phyloP scores from a whole-genome alignment of 1,284 basidiomycete species.

The Spongispora temasekensis region DNA sequence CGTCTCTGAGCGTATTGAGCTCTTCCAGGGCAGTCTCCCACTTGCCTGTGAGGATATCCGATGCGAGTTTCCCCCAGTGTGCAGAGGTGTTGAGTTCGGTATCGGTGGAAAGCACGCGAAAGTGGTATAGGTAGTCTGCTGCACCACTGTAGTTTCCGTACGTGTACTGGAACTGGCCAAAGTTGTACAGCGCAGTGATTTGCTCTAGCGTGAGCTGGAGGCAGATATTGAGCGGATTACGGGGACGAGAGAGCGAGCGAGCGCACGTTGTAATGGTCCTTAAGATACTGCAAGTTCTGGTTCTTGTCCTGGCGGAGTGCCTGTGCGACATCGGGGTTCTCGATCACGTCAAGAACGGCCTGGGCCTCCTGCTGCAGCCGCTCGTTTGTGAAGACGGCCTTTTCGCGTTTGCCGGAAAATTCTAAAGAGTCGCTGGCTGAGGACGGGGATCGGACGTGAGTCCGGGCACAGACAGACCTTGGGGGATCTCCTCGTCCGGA shows the following conservation, averaged over 20 bases:
- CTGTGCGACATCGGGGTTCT: constrained; percentile 94
- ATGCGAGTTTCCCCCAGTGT: constrained; percentile 98
- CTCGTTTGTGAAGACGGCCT: constrained; percentile 83
- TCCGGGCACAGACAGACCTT: constrained; percentile 46
- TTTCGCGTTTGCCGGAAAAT: constrained; percentile 79
- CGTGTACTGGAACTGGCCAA: constrained; percentile 97
- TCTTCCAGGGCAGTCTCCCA: constrained; percentile 95
- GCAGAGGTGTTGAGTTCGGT: constrained; percentile 90
- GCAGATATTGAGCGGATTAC: constrained; percentile 11
- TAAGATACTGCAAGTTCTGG: constrained; percentile 92
- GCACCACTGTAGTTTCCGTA: constrained; percentile 96
- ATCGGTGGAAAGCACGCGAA: constrained; percentile 95
- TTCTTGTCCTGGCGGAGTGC: constrained; percentile 92
- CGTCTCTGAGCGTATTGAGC: constrained; percentile 89
- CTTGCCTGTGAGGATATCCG: constrained; percentile 92
- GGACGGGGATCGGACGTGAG: not conserved
- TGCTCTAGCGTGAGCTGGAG: constrained; percentile 86
- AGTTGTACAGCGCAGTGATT: constrained; percentile 96
- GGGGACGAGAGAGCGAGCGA: constrained; percentile 6
- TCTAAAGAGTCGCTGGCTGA: constrained; percentile 47
- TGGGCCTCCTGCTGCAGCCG: constrained; percentile 87
- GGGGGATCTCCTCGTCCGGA: constrained; percentile 66
- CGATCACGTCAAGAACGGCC: constrained; percentile 92
- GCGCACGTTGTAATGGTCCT: constrained; percentile 87
- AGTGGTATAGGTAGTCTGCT: constrained; percentile 98